phyloP scores from a whole-genome alignment of 352 stramenopile genomes.

The Globisporangium nagaii region DNA sequence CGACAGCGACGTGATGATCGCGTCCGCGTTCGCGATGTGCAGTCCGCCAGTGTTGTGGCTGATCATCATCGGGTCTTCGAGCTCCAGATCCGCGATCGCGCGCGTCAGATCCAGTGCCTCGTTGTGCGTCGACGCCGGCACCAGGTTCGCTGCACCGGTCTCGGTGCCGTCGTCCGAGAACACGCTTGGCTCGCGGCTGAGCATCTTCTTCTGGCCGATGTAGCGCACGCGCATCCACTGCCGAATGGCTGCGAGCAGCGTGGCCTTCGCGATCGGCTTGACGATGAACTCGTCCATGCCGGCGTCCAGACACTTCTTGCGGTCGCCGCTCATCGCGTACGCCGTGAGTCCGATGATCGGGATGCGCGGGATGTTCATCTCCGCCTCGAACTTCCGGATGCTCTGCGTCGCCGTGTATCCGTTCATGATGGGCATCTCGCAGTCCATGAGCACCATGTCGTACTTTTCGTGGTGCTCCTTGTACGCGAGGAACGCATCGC shows the following conservation, averaged over 20 bases:
- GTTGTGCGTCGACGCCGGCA: conserved; percentile 67
- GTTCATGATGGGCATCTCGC: conserved; percentile 87
- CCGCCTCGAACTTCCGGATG: conserved; percentile 66
- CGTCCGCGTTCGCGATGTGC: conserved; percentile 36
- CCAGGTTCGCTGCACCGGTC: conserved; percentile 37
- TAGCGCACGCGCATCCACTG: conserved; percentile 81
- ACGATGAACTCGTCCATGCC: conserved; percentile 88
- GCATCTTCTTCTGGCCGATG: conserved; percentile 46
- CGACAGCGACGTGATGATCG: conserved; percentile 41
- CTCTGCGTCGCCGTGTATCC: conserved; percentile 67
- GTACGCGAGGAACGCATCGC: conserved; percentile 65
- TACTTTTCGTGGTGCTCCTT: conserved; percentile 71
- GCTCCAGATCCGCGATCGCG: conserved; percentile 78
- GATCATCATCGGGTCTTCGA: conserved; percentile 86
- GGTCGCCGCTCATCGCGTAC: conserved; percentile 81
- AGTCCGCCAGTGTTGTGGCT: conserved; percentile 26
- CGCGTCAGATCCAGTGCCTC: conserved; percentile 71
- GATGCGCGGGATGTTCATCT: conserved; percentile 63
- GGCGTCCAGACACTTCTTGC: conserved; percentile 75
- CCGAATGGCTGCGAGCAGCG: conserved; percentile 56
- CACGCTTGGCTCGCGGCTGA: conserved; percentile 24
- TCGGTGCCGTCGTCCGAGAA: conserved; percentile 30
- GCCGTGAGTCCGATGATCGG: conserved; percentile 81
- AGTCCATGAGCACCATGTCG: conserved; percentile 83
- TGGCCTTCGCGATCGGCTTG: conserved; percentile 74